phyloP scores from a whole-genome alignment of 345 rosid species.

The Tarenaya hassleriana region DNA sequence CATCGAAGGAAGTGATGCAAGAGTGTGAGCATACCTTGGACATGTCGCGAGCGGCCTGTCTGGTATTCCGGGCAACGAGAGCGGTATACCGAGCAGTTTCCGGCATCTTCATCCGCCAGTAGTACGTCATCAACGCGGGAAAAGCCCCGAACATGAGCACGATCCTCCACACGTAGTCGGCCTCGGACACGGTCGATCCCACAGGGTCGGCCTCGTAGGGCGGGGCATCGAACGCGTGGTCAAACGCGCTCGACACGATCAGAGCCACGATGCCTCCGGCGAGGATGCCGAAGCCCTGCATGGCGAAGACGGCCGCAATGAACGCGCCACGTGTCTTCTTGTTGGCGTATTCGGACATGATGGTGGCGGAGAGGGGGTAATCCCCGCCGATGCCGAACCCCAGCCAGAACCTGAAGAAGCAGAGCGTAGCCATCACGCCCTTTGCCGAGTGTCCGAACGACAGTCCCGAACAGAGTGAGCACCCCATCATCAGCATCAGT shows the following conservation, averaged over 20 bases:
- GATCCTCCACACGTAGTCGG: slow-evolving; percentile 61
- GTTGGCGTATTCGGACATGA: slow-evolving; percentile 75
- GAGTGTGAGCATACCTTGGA: slow-evolving; percentile 45
- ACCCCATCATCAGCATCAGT: slow-evolving; percentile 63
- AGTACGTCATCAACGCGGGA: slow-evolving; percentile 66
- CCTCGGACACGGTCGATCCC: slow-evolving; percentile 51
- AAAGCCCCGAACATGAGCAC: slow-evolving; percentile 75
- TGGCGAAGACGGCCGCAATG: slow-evolving; percentile 69
- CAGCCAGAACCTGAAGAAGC: slow-evolving; percentile 87
- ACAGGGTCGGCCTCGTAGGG: slow-evolving; percentile 17
- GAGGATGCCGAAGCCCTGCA: slow-evolving; percentile 68
- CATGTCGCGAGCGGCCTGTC: slow-evolving; percentile 68
- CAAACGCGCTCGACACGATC: slow-evolving; percentile 43
- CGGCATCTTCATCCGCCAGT: slow-evolving; percentile 80
- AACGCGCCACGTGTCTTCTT: no score
- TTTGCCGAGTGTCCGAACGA: slow-evolving; percentile 46
- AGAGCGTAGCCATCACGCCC: slow-evolving; percentile 45
- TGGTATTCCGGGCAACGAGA: slow-evolving; percentile 48
- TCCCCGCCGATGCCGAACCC: slow-evolving; percentile 86
- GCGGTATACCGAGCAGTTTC: slow-evolving; percentile 79
- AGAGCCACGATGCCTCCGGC: slow-evolving; percentile 56
- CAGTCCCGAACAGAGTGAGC: slow-evolving; percentile 63
- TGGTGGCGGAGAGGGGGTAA: slow-evolving; percentile 72
- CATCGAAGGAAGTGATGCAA: no score
- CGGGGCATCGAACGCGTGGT: slow-evolving; percentile 27